phyloP scores from a whole-genome alignment of 495 filamentous ascomycete genomes.

The Xylaria cubensis region DNA sequence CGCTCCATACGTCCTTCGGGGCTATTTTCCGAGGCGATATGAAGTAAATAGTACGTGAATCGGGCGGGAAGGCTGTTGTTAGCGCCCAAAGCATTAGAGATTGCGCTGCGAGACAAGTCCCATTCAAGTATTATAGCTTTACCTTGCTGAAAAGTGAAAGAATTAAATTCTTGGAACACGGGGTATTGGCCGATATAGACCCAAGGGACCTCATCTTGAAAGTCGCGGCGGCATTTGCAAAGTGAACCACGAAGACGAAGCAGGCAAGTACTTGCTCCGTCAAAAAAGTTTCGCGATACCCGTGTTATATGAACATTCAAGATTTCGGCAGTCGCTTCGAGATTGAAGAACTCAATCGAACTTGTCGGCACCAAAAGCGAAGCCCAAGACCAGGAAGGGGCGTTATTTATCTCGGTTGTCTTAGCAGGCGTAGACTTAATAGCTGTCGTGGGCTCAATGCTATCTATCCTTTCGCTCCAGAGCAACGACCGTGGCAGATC shows the following conservation, averaged over 20 bases:
- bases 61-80: not conserved
- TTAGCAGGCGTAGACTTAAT: not conserved
- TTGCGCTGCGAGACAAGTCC: not conserved
- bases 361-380: not conserved
- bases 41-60: not conserved
- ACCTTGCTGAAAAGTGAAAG: not conserved
- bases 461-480: not conserved
- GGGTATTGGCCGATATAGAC: not conserved
- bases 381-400: not conserved
- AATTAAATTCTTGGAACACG: not conserved
- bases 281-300: not conserved
- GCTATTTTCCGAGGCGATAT: not conserved
- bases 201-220: not conserved
- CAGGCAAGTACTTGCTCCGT: not conserved
- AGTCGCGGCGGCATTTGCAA: not conserved
- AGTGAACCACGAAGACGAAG: not conserved
- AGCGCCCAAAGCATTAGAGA: not conserved
- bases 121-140: not conserved
- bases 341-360: not conserved
- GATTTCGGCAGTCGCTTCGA: not conserved
- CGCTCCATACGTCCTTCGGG: not conserved
- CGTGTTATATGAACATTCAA: not conserved
- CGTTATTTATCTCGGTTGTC: not conserved
- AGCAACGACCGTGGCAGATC: not conserved
- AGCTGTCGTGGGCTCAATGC: not conserved